Conservation (phyloP, 495 filamentous ascomycete species). For the Viridothelium virens region DNA sequence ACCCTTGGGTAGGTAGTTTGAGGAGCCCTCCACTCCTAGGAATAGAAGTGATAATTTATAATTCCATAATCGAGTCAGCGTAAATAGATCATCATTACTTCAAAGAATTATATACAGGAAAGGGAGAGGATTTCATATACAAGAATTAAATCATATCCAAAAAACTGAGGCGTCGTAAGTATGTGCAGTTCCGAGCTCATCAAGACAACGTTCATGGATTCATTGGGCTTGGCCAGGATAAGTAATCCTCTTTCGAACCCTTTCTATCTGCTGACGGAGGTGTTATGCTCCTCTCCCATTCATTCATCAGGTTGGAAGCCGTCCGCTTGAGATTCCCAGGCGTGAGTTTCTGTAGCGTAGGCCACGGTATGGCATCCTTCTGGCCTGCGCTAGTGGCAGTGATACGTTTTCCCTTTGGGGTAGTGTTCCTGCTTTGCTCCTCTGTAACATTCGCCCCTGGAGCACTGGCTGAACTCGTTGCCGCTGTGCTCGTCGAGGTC, state of each 20-base stretch:
- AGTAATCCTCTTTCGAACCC: slow-evolving; percentile 5
- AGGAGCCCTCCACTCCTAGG: too few species aligned
- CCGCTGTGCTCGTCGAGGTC: background rate
- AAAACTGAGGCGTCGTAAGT: background rate
- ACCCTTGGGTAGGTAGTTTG: too few species aligned
- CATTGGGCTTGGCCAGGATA: slow-evolving; percentile 9
- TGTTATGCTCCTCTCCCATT: slow-evolving; percentile 57
- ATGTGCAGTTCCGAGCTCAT: background rate
- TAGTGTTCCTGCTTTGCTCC: slow-evolving; percentile 19
- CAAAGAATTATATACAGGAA: too few species aligned
- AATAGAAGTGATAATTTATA: too few species aligned
- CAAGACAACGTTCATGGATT: background rate
- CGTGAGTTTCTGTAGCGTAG: slow-evolving; percentile 54
- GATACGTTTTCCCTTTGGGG: slow-evolving; percentile 14
- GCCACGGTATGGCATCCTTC: slow-evolving; percentile 61
- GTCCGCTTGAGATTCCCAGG: slow-evolving; percentile 61
- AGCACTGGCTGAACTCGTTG: slow-evolving; percentile 22
- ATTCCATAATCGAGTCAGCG: too few species aligned
- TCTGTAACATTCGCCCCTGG: slow-evolving; percentile 11
- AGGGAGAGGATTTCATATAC: too few species aligned
- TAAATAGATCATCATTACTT: too few species aligned
- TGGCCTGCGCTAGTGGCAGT: slow-evolving; percentile 24
- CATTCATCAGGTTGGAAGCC: slow-evolving; percentile 66
- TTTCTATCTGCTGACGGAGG: slow-evolving; percentile 20
- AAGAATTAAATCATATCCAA: background rate